Conservation (phyloP, 2,329 filamentous ascomycete genomes). For the Septoria petroselini region DNA sequence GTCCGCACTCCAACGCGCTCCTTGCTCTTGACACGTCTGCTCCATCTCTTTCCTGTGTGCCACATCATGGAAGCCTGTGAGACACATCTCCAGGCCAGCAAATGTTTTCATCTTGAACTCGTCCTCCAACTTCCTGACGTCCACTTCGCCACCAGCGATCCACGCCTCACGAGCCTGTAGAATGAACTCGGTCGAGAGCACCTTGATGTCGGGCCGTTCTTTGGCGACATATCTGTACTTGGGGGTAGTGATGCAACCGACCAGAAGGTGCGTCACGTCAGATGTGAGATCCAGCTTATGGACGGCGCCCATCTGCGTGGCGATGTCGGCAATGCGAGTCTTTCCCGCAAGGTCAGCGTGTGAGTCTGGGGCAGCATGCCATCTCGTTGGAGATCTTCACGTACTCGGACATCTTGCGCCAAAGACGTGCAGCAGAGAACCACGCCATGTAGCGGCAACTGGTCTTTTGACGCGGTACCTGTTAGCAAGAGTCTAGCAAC, state of each 20-base stretch:
- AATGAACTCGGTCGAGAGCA: conserved; percentile 80
- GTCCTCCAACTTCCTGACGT: conserved; percentile 67
- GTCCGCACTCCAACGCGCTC: conserved; percentile 82
- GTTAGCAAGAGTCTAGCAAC: conserved; percentile 13
- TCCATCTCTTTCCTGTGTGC: conserved; percentile 68
- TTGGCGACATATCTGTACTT: conserved; percentile 96
- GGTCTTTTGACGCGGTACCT: conserved; percentile 13
- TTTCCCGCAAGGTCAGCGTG: conserved; percentile 16
- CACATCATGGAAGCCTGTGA: conserved; percentile 67
- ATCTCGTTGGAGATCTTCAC: conserved; percentile 14
- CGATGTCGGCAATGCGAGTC: conserved; percentile 52
- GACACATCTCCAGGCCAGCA: conserved; percentile 60
- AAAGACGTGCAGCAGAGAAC: conserved; percentile 38
- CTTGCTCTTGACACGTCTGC: conserved; percentile 63
- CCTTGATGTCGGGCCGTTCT: conserved; percentile 78
- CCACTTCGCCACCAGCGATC: conserved; percentile 73
- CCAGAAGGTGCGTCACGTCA: conserved; percentile 90
- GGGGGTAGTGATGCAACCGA: conserved; percentile 81
- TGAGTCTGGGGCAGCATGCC: conserved; percentile 8
- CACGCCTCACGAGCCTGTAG: conserved; percentile 74
- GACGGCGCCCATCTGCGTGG: conserved; percentile 76
- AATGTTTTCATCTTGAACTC: conserved; percentile 64
- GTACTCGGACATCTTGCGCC: conserved; percentile 36
- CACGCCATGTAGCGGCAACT: conserved; percentile 30
- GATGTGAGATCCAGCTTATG: conserved; percentile 93